Evolutionary conservation across 495 filamentous ascomycete species (phyloP), one percentile per base, ranked within the genome.

Genomic region (Elaphomyces granulatus): DNA sequence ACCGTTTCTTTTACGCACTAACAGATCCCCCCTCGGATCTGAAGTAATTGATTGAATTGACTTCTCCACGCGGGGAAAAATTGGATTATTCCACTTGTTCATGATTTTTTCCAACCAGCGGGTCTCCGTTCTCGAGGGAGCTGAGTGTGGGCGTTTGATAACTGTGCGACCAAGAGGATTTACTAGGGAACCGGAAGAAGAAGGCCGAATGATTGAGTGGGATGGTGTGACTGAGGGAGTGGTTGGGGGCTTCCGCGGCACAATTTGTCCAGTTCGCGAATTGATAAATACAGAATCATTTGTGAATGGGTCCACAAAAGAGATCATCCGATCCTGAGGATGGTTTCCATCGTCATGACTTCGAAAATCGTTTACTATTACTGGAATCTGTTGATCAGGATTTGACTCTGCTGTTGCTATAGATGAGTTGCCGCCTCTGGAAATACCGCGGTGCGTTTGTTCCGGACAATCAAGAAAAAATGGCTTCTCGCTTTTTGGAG

Each of bases 221-320:
- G 33, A 33, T 3, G 14, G 14, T 31, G 9, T 17, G 7, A 16
- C 17, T 17, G 39, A 20, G 21, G 21, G 3, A 12, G 9, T 9
- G 44, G 32, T 15, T 34, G 28, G 3, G 38, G 40, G 9, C 43
- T 23, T 32, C 52, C 45, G 9, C 26, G 49, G 46, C 6, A 66
- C 28, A 9, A 71, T 68, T 34, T 74, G 69, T 4, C 81, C 81
- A 21, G 78, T 85, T 28, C 72, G 64, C 9, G 63, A 51, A 47
- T 83, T 75, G 15, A 86, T 58, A 14, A 69, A 49, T 37, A 75
- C 67, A 3, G 48, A 65, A 42, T 66, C 60, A 41, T 74, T 78
- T 3, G 79, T 82, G 7, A 54, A 43, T 2, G 80, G 82, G 46
- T 90, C 74, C n/a, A 59, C 61, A 85, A 83, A 92, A 16, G 61